Percentiles rank a stretch among this genome's conserved stretches.
Conservation (phyloP, 495 filamentous ascomycete genomes). For the Darksidea phi region DNA sequence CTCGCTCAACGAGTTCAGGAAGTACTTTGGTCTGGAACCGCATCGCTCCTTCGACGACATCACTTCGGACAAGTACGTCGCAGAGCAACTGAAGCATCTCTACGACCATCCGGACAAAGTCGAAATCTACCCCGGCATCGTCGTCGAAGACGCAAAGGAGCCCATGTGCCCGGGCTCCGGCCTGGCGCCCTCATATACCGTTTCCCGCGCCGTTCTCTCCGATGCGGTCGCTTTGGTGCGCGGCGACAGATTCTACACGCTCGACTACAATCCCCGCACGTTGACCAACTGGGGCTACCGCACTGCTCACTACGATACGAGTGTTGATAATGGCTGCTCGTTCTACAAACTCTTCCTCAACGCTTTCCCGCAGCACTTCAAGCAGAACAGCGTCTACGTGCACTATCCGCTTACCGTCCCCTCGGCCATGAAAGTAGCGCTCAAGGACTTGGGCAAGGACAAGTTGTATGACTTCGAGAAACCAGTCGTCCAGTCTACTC, state of each 20-base stretch:
- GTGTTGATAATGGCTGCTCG: conserved; percentile 57
- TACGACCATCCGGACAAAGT: conserved; percentile 80
- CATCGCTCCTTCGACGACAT: conserved; percentile 82
- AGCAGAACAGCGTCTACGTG: conserved; percentile 56
- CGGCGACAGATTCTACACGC: conserved; percentile 83
- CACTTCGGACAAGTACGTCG: conserved; percentile 73
- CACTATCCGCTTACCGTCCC: conserved; percentile 63
- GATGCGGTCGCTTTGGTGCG: conserved; percentile 85
- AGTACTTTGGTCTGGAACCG: conserved; percentile 72
- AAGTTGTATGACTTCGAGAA: conserved; percentile 54
- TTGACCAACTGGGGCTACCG: conserved; percentile 79
- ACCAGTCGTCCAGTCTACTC: conserved; percentile 43
- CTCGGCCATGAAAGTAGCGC: conserved; percentile 52
- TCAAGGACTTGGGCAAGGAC: conserved; percentile 47
- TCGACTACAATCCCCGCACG: conserved; percentile 64
- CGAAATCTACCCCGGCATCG: conserved; percentile 78
- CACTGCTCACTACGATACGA: conserved; percentile 51
- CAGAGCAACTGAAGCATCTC: conserved; percentile 66
- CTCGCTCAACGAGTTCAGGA: conserved; percentile 82
- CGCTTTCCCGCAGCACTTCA: conserved; percentile 61
- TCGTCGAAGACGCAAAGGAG: conserved; percentile 76
- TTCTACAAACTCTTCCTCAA: conserved; percentile 62
- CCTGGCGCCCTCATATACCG: conserved; percentile 77
- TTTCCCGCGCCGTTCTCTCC: conserved; percentile 77
- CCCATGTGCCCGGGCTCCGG: conserved; percentile 75